Evolutionary conservation across 768 basidiomycete species (phyloP), one percentile per base, ranked within the genome.

Genomic region (Tubosaeta sp.): DNA sequence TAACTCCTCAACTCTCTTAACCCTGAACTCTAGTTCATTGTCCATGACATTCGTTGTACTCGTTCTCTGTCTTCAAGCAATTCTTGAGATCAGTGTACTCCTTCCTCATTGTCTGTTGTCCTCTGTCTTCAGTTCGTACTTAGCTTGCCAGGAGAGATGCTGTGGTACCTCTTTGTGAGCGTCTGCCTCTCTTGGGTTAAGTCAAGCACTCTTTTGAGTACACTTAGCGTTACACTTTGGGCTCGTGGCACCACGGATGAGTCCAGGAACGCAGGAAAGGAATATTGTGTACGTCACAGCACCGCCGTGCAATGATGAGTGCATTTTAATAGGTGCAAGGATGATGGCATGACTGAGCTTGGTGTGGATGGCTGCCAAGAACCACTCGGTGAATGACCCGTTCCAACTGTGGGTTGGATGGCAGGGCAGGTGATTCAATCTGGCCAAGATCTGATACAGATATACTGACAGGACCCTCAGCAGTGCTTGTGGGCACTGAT

Each of bases 381-480:
- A 88, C 58, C 89, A 50, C 89, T 84, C 87, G 0, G 65, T 83
- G 48, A 84, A 86, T 48, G 91, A 91, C 59, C 88, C 88, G 65
- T 91, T 93, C 69, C 77, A 83, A 11, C n/a, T 76, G 85, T 55
- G 85, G 84, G 4, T n/a, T 89, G 86, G 84, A 83, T 74, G 29
- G 80, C 79, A 13, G 82, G 88, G 53, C 77, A 91, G 60, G 79
- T 90, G n/a, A n/a, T n/a, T n/a, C n/a, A n/a, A n/a, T n/a, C n/a
- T n/a, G n/a, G n/a, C 79, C 7, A 83, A 83, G 68, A 81, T 91
- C 59, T n/a, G n/a, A n/a, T n/a, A 83, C 75, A 27, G 81, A 80
- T 31, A 77, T 84, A 59, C 72, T 89, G 34, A 91, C 89, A 0
- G 86, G n/a, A n/a, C n/a, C n/a, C n/a, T n/a, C n/a, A 85, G 65